phyloP scores from a whole-genome alignment of 768 basidiomycete genomes.

The Calocybe indica region DNA sequence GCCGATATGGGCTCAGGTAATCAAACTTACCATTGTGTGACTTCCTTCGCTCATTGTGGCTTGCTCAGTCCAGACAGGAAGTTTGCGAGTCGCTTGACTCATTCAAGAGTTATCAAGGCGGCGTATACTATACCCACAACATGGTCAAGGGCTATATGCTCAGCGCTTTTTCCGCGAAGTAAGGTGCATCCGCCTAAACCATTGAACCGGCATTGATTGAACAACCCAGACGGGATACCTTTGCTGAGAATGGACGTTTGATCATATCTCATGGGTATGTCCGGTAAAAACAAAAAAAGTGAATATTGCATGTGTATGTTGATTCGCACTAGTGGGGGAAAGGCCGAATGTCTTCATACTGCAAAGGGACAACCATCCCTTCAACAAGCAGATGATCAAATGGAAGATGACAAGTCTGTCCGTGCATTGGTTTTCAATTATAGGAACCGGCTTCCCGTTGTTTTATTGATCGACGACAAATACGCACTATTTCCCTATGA shows the following conservation, averaged over 20 bases:
- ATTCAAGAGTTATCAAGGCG: slow-evolving; percentile 75
- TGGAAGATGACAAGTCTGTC: slow-evolving; percentile 64
- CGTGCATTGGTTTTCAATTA: slow-evolving; percentile 60
- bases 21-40: not conserved
- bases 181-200: slow-evolving; percentile 10
- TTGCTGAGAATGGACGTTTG: slow-evolving; percentile 55
- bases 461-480: slow-evolving; percentile 68
- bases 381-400: slow-evolving; percentile 57
- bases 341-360: slow-evolving; percentile 49
- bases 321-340: slow-evolving; percentile 42
- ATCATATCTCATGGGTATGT: slow-evolving; percentile 83
- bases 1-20: slow-evolving; percentile 40
- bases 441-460: slow-evolving; percentile 50
- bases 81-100: slow-evolving; percentile 75
- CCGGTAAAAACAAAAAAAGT: not conserved
- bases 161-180: slow-evolving; percentile 66
- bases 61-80: slow-evolving; percentile 69
- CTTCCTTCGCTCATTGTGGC: slow-evolving; percentile 1
- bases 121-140: slow-evolving; percentile 62
- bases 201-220: not conserved
- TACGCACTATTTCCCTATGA: slow-evolving; percentile 73
- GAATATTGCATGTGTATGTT: not conserved
- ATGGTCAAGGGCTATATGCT: slow-evolving; percentile 73
- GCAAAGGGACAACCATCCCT: slow-evolving; percentile 31
- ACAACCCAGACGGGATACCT: slow-evolving; percentile 57